phyloP scores from a whole-genome alignment of 371 early-diverging fungal genomes.

The Chytridium lagenaria region DNA sequence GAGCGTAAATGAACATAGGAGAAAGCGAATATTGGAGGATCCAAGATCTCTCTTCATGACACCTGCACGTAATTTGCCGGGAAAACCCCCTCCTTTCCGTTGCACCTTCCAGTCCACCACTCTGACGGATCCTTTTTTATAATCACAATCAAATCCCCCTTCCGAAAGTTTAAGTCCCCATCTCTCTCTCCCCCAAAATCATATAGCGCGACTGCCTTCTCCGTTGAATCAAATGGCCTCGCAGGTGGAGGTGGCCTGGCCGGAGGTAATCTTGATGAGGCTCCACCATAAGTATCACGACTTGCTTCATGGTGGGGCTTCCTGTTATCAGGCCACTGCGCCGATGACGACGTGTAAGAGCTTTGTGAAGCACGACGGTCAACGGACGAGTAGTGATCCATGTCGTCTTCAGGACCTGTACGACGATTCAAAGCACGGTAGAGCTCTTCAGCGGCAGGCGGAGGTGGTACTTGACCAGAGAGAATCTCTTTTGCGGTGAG shows the following conservation, averaged over 20 bases:
- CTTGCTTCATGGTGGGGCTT: not conserved
- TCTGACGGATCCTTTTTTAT: conserved; percentile 47
- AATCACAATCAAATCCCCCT: conserved; percentile 53
- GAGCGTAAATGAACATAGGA: not conserved
- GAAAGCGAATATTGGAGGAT: not conserved
- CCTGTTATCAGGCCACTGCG: not conserved
- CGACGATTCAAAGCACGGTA: conserved; percentile 64
- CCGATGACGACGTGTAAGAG: too few relatives aligned
- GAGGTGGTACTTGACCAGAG: conserved; percentile 81
- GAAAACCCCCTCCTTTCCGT: conserved; percentile 45
- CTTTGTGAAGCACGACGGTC: too few relatives aligned
- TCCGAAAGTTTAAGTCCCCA: conserved; percentile 54
- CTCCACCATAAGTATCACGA: not conserved
- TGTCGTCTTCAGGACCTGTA: too few relatives aligned
- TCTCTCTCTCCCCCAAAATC: conserved; percentile 54
- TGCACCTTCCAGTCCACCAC: conserved; percentile 57
- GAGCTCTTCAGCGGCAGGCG: conserved; percentile 78
- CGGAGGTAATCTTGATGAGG: not conserved
- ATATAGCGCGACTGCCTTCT: conserved; percentile 55
- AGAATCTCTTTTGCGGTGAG: conserved; percentile 84
- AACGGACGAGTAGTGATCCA: too few relatives aligned
- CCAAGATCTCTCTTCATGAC: not conserved
- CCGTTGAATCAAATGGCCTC: conserved; percentile 10
- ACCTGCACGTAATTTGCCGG: conserved; percentile 39
- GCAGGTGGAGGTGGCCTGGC: conserved; percentile 47